phyloP scores from a whole-genome alignment of 2,329 filamentous ascomycete genomes.

The Hymenoscyphus repandus region DNA sequence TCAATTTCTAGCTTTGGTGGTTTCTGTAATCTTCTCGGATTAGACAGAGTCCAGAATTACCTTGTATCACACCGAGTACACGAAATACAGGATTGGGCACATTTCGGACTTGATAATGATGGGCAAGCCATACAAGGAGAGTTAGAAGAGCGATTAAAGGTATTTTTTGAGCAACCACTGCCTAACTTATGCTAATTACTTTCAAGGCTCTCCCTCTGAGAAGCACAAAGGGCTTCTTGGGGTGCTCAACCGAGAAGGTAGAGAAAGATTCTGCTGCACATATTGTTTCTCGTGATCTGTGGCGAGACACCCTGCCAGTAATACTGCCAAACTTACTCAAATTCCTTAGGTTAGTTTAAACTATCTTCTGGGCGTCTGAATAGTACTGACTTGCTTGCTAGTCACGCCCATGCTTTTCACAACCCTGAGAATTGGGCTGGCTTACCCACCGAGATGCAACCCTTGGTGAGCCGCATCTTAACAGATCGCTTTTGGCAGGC shows the following conservation, averaged over 20 bases:
- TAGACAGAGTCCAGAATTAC: constrained; percentile 78
- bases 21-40: constrained; percentile 74
- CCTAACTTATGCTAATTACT: constrained; percentile 8
- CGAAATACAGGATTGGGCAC: constrained; percentile 76
- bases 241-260: constrained; percentile 84
- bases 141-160: constrained; percentile 70
- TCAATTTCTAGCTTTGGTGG: constrained; percentile 68
- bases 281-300: constrained; percentile 71
- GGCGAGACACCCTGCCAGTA: constrained; percentile 74
- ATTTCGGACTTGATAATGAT: constrained; percentile 69
- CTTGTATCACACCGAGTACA: constrained; percentile 68
- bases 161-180: constrained; percentile 35
- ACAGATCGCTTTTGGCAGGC: constrained; percentile 98
- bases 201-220: constrained; percentile 65
- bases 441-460: constrained; percentile 68
- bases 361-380: constrained; percentile 2
- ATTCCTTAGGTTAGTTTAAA: constrained; percentile 56
- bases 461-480: constrained; percentile 74
- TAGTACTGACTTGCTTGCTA: constrained; percentile 36
- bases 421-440: constrained; percentile 79
- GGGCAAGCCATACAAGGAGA: constrained; percentile 74
- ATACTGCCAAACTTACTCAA: constrained; percentile 85
- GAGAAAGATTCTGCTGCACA: constrained; percentile 69
- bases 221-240: constrained; percentile 86
- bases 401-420: constrained; percentile 86